A percentile compares a stretch with the other conserved stretches of the same genome.
These are phyloP conservation scores for Blastobotrys terrestris DNA, from an alignment of 805 yeast genomes.

Conservation along the genomic window DNA sequence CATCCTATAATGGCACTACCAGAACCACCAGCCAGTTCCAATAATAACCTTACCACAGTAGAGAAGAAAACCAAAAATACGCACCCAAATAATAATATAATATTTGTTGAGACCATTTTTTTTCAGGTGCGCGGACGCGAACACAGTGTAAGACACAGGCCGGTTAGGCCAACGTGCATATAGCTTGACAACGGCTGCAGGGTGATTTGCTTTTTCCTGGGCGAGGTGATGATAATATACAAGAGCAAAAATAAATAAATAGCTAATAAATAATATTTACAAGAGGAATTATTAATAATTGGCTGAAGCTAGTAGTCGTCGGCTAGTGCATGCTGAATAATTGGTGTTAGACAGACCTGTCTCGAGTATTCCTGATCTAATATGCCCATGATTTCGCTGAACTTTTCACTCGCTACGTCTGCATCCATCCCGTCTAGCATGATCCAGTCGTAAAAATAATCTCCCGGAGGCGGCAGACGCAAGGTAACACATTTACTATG, in stretches of 20 bases:
- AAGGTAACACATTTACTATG: constrained; percentile 4
- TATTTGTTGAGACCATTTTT: background rate
- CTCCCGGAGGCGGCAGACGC: constrained; percentile 1
- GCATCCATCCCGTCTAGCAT: constrained; percentile 6
- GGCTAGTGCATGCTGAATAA: background rate
- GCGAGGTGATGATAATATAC: background rate
- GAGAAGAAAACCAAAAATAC: background rate
- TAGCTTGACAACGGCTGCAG: background rate
- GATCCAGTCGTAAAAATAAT: constrained; percentile 3
- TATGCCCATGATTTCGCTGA: constrained; percentile 7
- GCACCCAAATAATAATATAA: background rate
- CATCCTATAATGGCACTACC: too few species aligned
- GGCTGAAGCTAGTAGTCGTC: background rate
- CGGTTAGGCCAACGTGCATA: background rate
- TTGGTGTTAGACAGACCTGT: background rate
- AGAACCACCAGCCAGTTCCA: too few species aligned
- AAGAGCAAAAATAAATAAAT: too few species aligned
- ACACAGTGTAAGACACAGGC: background rate
- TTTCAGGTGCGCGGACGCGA: background rate
- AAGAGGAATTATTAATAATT: background rate
- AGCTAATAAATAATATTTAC: background rate
- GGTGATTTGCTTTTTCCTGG: background rate
- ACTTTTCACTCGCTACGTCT: constrained; percentile 7
- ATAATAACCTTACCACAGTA: too few species aligned
- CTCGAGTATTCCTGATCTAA: constrained; percentile 1